Base-by-base conservation (phyloP, 176 grass and related monocot species). In the Bromus sterilis region DNA sequence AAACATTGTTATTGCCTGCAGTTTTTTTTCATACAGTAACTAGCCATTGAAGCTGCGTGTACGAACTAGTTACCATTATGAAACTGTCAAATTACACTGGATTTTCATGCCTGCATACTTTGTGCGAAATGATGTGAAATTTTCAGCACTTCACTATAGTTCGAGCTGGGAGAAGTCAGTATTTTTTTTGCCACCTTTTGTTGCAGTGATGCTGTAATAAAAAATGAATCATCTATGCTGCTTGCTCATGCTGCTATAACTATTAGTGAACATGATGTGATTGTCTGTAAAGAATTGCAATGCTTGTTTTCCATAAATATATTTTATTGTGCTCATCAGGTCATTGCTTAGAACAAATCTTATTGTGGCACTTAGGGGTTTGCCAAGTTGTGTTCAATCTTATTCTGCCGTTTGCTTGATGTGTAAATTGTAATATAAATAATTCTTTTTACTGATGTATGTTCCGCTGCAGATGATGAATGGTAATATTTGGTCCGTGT, bases 401-500 rank as follows among this genome's bases (percentile, higher is more conserved):
- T 15, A 26, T 29, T 71, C 9, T 80, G 16, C 42, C 11, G 0
- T 69, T 64, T 36, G 60, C 56, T n/a, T 72, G 35, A 78, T 74
- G 4, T 31, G 56, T n/a, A n/a, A n/a, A n/a, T n/a, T n/a, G n/a
- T 78, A 21, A 65, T 65, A 39, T 39, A 44, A 21, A 74, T 48
- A 15, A 23, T 24, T 51, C 0, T 57, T 68, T 77, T 35, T 76
- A 20, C 73, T 78, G 60, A 89, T 29, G 1, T 78, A 39, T 63
- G 28, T 32, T 66, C 53, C 78, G 56, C 0, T 53, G 58, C 84
- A 99, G 96, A 86, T 87, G 83, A 99, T 99, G 96, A 86, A 93
- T 79, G 96, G 96, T 9, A 90, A 99, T 56, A 99, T 99, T 78
- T 93, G 85, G 86, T 89, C 87, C 34, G 85, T 86, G 26, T 91